phyloP scores from a whole-genome alignment of 1,284 basidiomycete species.

The Papiliotrema fonsecae region DNA sequence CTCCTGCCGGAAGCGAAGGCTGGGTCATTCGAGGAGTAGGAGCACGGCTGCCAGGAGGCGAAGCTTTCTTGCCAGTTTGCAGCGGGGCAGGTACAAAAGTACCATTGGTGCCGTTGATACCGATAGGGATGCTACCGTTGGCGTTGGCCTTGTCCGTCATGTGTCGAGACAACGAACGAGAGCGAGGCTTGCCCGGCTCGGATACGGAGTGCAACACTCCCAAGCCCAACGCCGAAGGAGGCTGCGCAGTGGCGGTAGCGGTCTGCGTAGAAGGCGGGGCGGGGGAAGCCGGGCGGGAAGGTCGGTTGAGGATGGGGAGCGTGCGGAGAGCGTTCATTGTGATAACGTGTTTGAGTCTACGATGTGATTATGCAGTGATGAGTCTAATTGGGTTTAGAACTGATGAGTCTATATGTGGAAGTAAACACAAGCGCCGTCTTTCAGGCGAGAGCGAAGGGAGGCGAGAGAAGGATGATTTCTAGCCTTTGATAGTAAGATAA shows the following conservation, averaged over 20 bases:
- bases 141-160: slow-evolving; percentile 30
- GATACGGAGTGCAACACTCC: slow-evolving; percentile 15
- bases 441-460: no score
- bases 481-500: background rate
- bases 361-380: no score
- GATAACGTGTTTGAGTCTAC: no score
- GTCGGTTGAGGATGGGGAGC: slow-evolving; percentile 47
- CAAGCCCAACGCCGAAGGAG: background rate
- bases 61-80: slow-evolving; percentile 14
- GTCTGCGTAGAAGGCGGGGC: slow-evolving; percentile 33
- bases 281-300: slow-evolving; percentile 45
- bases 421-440: no score
- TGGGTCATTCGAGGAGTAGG: slow-evolving; percentile 23
- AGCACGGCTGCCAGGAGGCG: slow-evolving; percentile 28
- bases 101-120: slow-evolving; percentile 5
- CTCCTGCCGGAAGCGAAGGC: slow-evolving; percentile 12
- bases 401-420: no score
- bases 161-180: slow-evolving; percentile 29
- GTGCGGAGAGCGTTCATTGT: slow-evolving; percentile 47
- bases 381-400: no score
- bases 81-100: background rate
- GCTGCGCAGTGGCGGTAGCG: slow-evolving; percentile 16
- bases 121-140: slow-evolving; percentile 3
- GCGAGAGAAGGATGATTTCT: background rate
- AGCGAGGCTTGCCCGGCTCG: slow-evolving; percentile 17